These are phyloP conservation scores for Marchantia paleacea DNA, from an alignment of 225 moss, liverwort and hornwort species.

Conservation along the genomic window DNA sequence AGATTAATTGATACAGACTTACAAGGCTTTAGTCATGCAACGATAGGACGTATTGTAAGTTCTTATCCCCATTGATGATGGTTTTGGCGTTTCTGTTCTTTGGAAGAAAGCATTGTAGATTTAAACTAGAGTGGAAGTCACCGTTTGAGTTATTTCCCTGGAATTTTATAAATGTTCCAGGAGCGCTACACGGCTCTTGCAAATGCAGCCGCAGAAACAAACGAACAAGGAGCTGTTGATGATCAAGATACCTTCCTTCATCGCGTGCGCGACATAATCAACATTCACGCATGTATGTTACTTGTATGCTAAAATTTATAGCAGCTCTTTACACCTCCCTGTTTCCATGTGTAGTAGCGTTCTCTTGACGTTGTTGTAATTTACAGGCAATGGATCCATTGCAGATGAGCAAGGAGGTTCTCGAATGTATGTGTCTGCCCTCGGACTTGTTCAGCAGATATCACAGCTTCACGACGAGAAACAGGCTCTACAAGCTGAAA, in stretches of 20 bases:
- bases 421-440: conserved; percentile 93
- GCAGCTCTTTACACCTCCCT: background rate
- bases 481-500: conserved; percentile 67
- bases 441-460: conserved; percentile 93
- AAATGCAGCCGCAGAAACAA: conserved; percentile 69
- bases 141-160: background rate
- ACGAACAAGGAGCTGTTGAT: conserved; percentile 97
- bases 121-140: background rate
- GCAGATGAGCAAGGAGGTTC: conserved; percentile 78
- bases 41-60: conserved; percentile 77
- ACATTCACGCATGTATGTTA: conserved; percentile 65
- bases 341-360: background rate
- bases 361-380: background rate
- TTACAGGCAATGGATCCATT: background rate
- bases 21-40: conserved; percentile 70
- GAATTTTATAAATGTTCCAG: conserved; percentile 32
- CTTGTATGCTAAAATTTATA: background rate
- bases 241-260: conserved; percentile 96
- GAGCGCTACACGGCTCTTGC: conserved; percentile 70
- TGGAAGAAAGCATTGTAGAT: background rate
- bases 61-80: background rate
- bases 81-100: background rate
- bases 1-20: conserved; percentile 87
- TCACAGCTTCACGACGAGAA: conserved; percentile 80
- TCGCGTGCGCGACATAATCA: conserved; percentile 88